Percentiles rank a stretch among this genome's conserved stretches.
Conservation (phyloP, 495 filamentous ascomycete species). For the Chaetomium fimeti region DNA sequence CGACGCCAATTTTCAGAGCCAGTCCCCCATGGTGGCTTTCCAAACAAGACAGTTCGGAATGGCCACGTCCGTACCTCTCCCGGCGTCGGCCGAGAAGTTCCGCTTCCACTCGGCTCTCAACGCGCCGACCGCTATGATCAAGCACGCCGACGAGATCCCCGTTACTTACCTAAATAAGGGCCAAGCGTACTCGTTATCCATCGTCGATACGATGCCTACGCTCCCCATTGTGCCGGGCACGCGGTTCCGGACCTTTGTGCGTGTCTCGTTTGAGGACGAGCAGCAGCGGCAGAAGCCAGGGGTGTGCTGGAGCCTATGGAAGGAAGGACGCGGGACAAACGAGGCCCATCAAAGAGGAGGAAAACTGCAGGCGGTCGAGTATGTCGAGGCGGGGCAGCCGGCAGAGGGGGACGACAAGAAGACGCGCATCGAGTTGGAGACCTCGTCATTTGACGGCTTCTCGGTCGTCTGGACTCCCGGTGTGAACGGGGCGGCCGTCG, state of each 20-base stretch:
- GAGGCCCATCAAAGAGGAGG: constrained; percentile 87
- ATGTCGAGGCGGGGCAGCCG: constrained; percentile 73
- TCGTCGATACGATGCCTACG: constrained; percentile 63
- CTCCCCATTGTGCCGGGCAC: constrained; percentile 47
- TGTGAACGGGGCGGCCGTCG: constrained; percentile 52
- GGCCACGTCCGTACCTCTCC: constrained; percentile 41
- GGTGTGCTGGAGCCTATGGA: constrained; percentile 93
- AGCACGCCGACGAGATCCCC: constrained; percentile 79
- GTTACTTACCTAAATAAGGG: constrained; percentile 97
- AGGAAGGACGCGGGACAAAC: constrained; percentile 83
- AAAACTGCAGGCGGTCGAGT: constrained; percentile 88
- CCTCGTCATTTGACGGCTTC: constrained; percentile 86
- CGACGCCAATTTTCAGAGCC: constrained; percentile 50
- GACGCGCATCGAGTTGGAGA: constrained; percentile 75
- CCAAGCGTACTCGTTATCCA: constrained; percentile 78
- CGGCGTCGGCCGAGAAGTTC: constrained; percentile 63
- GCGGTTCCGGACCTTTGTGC: constrained; percentile 80
- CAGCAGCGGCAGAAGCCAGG: constrained; percentile 79
- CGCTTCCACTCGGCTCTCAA: constrained; percentile 88
- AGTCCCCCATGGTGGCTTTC: constrained; percentile 49
- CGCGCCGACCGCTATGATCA: constrained; percentile 96
- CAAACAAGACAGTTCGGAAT: constrained; percentile 44
- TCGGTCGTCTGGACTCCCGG: constrained; percentile 81
- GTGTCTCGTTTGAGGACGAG: constrained; percentile 92
- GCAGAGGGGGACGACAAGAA: constrained; percentile 67